A percentile compares a stretch with the other conserved stretches of the same genome.
Evolutionary conservation across 129 eudicot species (phyloP).

Genomic region (Centaurea solstitialis): DNA sequence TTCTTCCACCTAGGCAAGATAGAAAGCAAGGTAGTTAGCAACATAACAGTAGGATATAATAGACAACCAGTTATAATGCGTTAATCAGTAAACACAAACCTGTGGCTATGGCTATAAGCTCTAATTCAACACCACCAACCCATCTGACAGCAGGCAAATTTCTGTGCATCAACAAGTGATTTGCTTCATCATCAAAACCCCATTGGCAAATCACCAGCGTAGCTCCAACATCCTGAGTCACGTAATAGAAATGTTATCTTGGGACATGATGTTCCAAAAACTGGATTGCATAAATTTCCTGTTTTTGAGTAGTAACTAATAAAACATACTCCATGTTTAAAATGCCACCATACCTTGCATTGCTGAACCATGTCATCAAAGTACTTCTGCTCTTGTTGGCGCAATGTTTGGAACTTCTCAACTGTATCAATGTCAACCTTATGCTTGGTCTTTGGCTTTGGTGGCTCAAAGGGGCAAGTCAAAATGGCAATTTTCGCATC

Average conservation of each 20-base stretch:
- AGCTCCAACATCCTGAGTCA: slow-evolving; percentile 95
- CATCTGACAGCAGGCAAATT: slow-evolving; percentile 93
- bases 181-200: slow-evolving; percentile 99
- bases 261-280: background rate
- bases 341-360: slow-evolving; percentile 71
- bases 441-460: slow-evolving; percentile 99
- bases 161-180: slow-evolving; percentile 93
- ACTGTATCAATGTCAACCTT: slow-evolving; percentile 99
- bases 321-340: background rate
- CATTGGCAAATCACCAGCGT: slow-evolving; percentile 98
- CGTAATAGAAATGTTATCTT: background rate
- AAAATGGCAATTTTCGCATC: slow-evolving; percentile 94
- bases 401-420: slow-evolving; percentile 88
- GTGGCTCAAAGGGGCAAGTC: slow-evolving; percentile 99
- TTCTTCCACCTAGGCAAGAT: slow-evolving; percentile 67
- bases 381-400: slow-evolving; percentile 92
- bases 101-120: slow-evolving; percentile 84
- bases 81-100: slow-evolving; percentile 29
- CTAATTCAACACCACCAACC: slow-evolving; percentile 94
- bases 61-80: background rate
- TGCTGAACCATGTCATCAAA: slow-evolving; percentile 98
- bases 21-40: slow-evolving; percentile 5
- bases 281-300: background rate
- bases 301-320: background rate
- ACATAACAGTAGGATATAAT: background rate